phyloP scores from a whole-genome alignment of 176 grass and related monocot species.

The Pharus latifolius region DNA sequence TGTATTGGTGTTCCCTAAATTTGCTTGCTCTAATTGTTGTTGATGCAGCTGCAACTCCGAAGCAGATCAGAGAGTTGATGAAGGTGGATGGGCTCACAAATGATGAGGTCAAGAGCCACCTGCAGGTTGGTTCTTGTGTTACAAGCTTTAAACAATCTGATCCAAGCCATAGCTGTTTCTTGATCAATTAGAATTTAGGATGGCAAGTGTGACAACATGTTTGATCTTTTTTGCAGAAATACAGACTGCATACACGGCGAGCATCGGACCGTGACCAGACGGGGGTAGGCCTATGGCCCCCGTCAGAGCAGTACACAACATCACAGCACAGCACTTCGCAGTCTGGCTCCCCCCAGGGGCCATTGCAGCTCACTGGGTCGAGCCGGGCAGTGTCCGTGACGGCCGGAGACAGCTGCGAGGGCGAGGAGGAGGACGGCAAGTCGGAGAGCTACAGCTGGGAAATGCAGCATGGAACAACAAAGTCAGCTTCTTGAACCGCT shows the following conservation, averaged over 20 bases:
- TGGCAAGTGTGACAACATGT: not conserved
- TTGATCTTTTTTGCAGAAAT: constrained; percentile 35
- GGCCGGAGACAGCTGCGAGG: constrained; percentile 45
- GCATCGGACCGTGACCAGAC: not conserved
- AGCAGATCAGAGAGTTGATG: constrained; percentile 92
- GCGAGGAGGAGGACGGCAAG: constrained; percentile 39
- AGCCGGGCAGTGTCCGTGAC: constrained; percentile 31
- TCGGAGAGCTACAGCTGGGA: constrained; percentile 63
- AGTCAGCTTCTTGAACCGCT: not conserved
- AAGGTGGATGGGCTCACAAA: constrained; percentile 91
- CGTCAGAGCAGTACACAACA: constrained; percentile 36
- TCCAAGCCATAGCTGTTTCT: not conserved
- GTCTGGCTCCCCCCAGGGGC: constrained; percentile 66
- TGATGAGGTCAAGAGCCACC: constrained; percentile 93
- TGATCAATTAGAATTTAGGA: not conserved
- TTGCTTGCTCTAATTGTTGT: not conserved
- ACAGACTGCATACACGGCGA: constrained; percentile 65
- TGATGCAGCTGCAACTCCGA: constrained; percentile 65
- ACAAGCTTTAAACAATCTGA: not conserved
- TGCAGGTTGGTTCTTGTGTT: constrained; percentile 40
- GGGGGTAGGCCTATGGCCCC: not conserved
- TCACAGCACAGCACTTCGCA: constrained; percentile 69
- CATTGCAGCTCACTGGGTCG: constrained; percentile 41
- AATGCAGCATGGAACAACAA: not conserved
- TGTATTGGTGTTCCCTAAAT: constrained; percentile 5